Evolutionary conservation across 805 yeast genomes (phyloP), one percentile per base, ranked within the genome.

Genomic region (Candida schatavii): DNA sequence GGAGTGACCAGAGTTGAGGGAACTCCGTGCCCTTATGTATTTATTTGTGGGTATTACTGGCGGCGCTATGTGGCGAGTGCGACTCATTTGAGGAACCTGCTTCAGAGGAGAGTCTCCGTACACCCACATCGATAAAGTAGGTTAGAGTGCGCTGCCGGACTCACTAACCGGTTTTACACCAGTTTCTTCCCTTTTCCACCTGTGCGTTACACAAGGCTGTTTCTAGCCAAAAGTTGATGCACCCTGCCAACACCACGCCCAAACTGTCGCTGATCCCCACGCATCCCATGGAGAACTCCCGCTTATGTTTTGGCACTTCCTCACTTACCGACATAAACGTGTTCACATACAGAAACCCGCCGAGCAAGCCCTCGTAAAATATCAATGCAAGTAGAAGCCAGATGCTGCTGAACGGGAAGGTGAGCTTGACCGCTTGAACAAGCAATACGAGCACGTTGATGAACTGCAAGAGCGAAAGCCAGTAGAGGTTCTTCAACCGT

Each of bases 271-370:
- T 84, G 76, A 11, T 66, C 46, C 40, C 70, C 44, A 61, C 66
- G 41, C 60, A 46, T 2, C 66, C 66, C 65, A 61, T 59, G 36
- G 56, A 55, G 37, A 61, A 61, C 42, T 70, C 75, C 33, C 74
- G 50, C 41, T 51, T 50, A 0, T 70, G 57, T 2, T 75, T 66
- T 0, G 75, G 65, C 5, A 64, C 59, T 19, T 62, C 59, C 45
- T 88, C 95, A 28, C 84, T 74, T 1, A 90, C 90, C 13, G 78
- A 69, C 71, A 85, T 69, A 55, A 87, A 91, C 0, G 97, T 90
- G 57, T 91, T 90, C 40, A 88, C 93, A 57, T 91, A 91, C 14
- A 91, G 80, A 2, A 85, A 77, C 0, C 99, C 98, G 1, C 98
- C 99, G 9, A 91, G 70, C 17, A 93, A 70, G 0, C 98, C 93